phyloP scores from a whole-genome alignment of 352 stramenopile genomes.

The Phytopythium delawarense region DNA sequence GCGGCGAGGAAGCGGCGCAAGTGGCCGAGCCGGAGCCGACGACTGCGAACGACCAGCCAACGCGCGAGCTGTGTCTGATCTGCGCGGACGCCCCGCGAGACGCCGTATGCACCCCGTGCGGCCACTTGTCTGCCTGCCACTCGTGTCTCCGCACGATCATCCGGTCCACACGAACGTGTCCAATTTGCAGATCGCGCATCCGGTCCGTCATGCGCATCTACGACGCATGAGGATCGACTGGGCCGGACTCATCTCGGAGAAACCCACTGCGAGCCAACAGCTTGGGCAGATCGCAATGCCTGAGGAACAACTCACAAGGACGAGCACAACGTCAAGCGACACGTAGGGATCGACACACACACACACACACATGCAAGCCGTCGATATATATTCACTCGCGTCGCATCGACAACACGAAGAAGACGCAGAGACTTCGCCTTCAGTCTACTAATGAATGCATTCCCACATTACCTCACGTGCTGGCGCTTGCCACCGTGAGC shows the following conservation, averaged over 20 bases:
- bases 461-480: neutral
- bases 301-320: neutral
- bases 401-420: neutral
- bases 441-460: conserved; percentile 1
- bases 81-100: conserved; percentile 40
- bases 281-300: neutral
- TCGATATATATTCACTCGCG: conserved; percentile 4
- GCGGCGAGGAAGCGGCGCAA: neutral
- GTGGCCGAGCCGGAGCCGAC: too few species aligned
- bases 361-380: neutral
- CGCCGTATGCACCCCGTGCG: conserved; percentile 49
- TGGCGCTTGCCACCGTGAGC: neutral
- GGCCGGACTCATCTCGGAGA: neutral
- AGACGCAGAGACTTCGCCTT: neutral
- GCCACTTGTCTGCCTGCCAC: conserved; percentile 45
- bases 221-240: conserved; percentile 10
- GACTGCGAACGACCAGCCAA: conserved; percentile 8
- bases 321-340: neutral
- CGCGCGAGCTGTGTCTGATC: conserved; percentile 31
- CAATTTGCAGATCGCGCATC: conserved; percentile 41
- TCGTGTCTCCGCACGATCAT: conserved; percentile 35
- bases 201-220: conserved; percentile 45
- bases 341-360: neutral
- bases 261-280: too few species aligned
- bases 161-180: conserved; percentile 25